A percentile compares a stretch with the other conserved stretches of the same genome.
Evolutionary conservation across 768 basidiomycete species (phyloP).

Genomic region (Boletus reticuloceps): DNA sequence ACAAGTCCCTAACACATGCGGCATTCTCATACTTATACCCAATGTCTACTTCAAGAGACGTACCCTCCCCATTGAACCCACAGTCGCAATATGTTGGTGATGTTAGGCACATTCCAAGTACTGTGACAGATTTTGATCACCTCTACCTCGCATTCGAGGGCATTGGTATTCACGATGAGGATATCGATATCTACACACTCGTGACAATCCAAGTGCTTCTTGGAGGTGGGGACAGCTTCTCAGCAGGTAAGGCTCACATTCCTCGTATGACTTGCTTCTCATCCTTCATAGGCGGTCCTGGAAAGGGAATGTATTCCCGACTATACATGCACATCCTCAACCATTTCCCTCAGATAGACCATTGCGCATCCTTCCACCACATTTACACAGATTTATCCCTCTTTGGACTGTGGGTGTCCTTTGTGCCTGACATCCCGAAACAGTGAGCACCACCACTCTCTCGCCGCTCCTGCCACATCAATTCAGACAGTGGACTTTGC

Average conservation of each 20-base stretch:
- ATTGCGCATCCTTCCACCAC: conserved; percentile 96
- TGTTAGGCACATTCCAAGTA: conserved; percentile 62
- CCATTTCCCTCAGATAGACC: conserved; percentile 89
- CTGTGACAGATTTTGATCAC: conserved; percentile 78
- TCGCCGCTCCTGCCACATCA: no score
- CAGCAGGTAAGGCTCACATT: conserved; percentile 56
- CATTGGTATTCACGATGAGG: conserved; percentile 81
- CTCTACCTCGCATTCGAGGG: conserved; percentile 93
- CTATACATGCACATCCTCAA: conserved; percentile 96
- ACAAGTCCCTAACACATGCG: conserved; percentile 72
- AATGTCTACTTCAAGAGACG: conserved; percentile 15
- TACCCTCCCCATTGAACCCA: conserved; percentile 13
- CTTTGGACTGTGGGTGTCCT: conserved; percentile 88
- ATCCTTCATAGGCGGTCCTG: conserved; percentile 71
- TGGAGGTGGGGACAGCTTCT: conserved; percentile 95
- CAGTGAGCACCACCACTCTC: no score
- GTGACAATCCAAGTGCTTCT: conserved; percentile 94
- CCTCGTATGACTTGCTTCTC: not conserved
- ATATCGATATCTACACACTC: conserved; percentile 90
- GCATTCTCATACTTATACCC: conserved; percentile 71
- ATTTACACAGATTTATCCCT: conserved; percentile 93
- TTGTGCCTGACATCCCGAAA: conserved; percentile 62
- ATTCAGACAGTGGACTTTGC: no score
- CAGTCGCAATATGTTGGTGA: conserved; percentile 81
- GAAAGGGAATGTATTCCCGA: conserved; percentile 99